Base-by-base conservation (phyloP, 495 filamentous ascomycete genomes). In the Oidiodendron maius region DNA sequence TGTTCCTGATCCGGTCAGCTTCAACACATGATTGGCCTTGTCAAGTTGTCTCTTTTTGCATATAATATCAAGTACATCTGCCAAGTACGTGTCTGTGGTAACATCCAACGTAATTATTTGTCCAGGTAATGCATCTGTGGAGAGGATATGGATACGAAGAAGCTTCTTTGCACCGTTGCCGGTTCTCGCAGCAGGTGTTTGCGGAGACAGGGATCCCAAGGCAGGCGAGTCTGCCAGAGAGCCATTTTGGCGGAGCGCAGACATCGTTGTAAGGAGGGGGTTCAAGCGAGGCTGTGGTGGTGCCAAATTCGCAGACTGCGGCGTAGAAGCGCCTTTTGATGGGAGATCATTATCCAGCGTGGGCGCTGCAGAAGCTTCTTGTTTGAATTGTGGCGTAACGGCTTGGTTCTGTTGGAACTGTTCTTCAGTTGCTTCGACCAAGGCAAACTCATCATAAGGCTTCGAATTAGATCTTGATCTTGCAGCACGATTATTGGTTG, bases 41-140 rank as follows among this genome's bases (percentile, higher is more conserved):
- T 97, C 93, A 6, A 97, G 71, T 15, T 89, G 82, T 62, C 94
- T 83, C 59, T 89, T 86, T 46, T 88, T 83, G 61, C 93, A 97
- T 2, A 91, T 84, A n/a, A 79, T 77, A 55, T 96, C 91, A 35
- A 96, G 76, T 22, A 97, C 82, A 63, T 98, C 93, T 12, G 89
- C 90, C 22, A 98, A 81, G 61, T 95, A 97, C 30, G 87, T 96
- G 58, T 96, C 93, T 2, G 89, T 91, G 3, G 88, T 91, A 17
- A 91, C 87, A 57, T 89, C 86, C 12, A 96, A 69, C 1, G 85
- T 86, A 37, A 85, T 80, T 74, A 79, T 79, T 48, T 79, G 76
- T 8, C 74, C 76, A 1, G 76, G 67, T 1, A 72, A 63, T 3
- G 68, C 57, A 51, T 94, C 89, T 18, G 83, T 77, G 58, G 87